Evolutionary conservation across 768 basidiomycete species (phyloP).

Genomic region (Boletus sp.): DNA sequence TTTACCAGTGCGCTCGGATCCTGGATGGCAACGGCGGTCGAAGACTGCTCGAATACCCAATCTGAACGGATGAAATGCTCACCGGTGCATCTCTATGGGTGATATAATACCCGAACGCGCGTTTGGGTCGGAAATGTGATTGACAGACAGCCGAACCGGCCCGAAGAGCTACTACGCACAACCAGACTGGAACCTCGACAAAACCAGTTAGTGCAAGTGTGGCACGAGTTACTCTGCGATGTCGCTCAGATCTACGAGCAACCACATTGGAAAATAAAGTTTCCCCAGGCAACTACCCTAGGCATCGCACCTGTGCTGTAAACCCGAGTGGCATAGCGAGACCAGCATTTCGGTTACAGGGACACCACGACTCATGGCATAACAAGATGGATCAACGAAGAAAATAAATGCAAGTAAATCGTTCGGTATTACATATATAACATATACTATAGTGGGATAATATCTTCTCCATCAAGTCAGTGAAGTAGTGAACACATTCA

Average conservation of each 20-base stretch:
- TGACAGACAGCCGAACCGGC: background rate
- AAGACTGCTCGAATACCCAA: background rate
- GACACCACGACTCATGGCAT: background rate
- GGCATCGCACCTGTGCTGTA: background rate
- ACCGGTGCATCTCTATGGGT: background rate
- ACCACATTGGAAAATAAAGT: background rate
- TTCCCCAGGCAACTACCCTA: background rate
- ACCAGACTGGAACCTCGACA: too few species aligned
- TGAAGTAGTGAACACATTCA: background rate
- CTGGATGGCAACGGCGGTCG: background rate
- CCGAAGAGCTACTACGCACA: background rate
- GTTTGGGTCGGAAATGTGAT: background rate
- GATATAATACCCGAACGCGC: background rate
- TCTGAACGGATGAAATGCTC: too few species aligned
- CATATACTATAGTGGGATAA: background rate
- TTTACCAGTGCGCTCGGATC: too few species aligned
- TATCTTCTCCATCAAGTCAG: background rate
- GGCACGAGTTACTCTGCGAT: background rate
- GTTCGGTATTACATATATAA: conserved; percentile 7
- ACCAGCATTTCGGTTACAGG: background rate
- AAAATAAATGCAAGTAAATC: background rate
- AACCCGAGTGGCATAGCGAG: background rate
- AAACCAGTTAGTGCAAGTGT: background rate
- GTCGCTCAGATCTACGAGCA: background rate
- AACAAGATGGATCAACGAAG: background rate